Base-by-base conservation (phyloP, 371 early-diverging fungal species). In the Umbelopsis sp. region DNA sequence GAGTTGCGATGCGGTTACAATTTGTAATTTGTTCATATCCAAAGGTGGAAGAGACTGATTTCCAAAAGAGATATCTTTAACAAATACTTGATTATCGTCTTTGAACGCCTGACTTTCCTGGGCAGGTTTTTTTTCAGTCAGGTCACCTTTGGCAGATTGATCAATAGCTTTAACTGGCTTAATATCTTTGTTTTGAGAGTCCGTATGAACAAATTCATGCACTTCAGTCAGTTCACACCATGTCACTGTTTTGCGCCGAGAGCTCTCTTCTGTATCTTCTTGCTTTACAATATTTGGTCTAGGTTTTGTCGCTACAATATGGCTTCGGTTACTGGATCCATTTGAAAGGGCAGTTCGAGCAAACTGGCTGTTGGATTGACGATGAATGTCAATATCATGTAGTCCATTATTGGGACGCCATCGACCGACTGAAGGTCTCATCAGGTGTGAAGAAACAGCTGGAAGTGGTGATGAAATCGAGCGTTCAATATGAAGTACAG, bases 401-500 rank as follows among this genome's bases (percentile, higher is more conserved):
- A 57, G 18, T 57, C 57, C 57, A n/a, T 18, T 57, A 37, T 29
- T 57, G n/a, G 57, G 29, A 11, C 57, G 57, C 57, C 57, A 57
- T 35, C 57, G 29, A 32, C 57, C 57, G 32, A 29, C 18, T 16
- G 57, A 35, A 32, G 29, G 57, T 29, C 57, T 37, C 57, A 57
- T 57, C 35, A 57, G 14, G 18, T 57, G 35, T 12, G 57, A 57
- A 12, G 57, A 57, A 35, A 57, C 35, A 37, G 57, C 29, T 57
- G 57, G 57, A 57, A 57, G 57, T 16, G 57, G 57, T 11, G 57
- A 57, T 18, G 57, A 57, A 32, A 29, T 57, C n/a, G 57, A 57
- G 16, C 57, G 57, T 29, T 57, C 57, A n/a, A 57, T 35, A 35
- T 57, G 29, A 29, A 57, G 14, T 10, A 57, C 57, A n/a, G 57